Conservation (phyloP, 2,329 filamentous ascomycete species). For the Ophiocordyceps robertsii region DNA sequence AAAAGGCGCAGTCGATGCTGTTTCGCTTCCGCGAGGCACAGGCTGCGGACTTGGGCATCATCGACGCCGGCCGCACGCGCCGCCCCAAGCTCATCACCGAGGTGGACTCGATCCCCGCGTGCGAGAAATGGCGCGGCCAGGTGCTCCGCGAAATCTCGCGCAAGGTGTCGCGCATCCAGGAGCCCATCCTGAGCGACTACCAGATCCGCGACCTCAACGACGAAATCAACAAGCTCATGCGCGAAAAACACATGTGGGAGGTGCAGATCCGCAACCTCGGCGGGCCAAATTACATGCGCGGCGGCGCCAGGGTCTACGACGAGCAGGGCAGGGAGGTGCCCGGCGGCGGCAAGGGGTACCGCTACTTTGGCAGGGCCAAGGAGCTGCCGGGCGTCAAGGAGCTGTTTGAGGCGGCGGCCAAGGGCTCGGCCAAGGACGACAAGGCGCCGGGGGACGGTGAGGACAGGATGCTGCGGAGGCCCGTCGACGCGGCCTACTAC, state of each 20-base stretch:
- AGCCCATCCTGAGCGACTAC: slow-evolving; percentile 80
- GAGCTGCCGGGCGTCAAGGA: slow-evolving; percentile 94
- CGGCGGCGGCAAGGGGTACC: slow-evolving; percentile 76
- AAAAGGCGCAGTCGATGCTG: slow-evolving; percentile 99
- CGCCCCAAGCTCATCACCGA: slow-evolving; percentile 86
- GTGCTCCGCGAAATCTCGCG: slow-evolving; percentile 94
- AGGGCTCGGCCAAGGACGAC: slow-evolving; percentile 48
- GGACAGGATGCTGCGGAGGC: slow-evolving; percentile 55
- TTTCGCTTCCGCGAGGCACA: slow-evolving; percentile 98
- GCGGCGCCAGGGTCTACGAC: slow-evolving; percentile 56
- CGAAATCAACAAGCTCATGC: slow-evolving; percentile 98
- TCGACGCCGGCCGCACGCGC: slow-evolving; percentile 80
- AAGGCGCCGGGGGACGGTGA: slow-evolving; percentile 14
- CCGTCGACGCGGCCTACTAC: slow-evolving; percentile 90
- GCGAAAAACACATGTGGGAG: slow-evolving; percentile 99
- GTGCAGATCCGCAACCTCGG: slow-evolving; percentile 88
- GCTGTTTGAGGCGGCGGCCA: slow-evolving; percentile 69
- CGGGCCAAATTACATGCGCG: slow-evolving; percentile 93
- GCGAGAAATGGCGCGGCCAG: slow-evolving; percentile 97
- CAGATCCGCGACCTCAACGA: slow-evolving; percentile 97
- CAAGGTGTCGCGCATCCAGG: slow-evolving; percentile 94
- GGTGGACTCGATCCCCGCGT: slow-evolving; percentile 68
- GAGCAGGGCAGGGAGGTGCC: slow-evolving; percentile 59
- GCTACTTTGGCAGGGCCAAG: slow-evolving; percentile 81
- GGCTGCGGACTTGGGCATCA: slow-evolving; percentile 88